Percentiles rank a stretch among this genome's conserved stretches.
phyloP scores from a whole-genome alignment of 768 basidiomycete species.

The Mycena indigotica region DNA sequence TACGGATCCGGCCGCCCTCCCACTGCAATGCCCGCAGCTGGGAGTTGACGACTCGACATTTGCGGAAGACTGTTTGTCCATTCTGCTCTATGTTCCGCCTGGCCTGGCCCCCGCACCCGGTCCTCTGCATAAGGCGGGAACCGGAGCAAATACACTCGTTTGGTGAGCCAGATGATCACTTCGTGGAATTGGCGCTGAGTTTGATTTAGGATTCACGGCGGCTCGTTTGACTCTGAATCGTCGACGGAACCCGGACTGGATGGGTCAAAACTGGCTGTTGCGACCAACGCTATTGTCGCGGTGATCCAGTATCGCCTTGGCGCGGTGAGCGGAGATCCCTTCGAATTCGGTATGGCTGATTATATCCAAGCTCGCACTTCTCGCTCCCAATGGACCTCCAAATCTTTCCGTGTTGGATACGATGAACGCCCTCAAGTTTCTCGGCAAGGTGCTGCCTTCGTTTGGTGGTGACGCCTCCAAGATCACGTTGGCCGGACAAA shows the following conservation, averaged over 20 bases:
- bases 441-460: conserved; percentile 56
- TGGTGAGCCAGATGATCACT: no score
- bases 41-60: conserved; percentile 48
- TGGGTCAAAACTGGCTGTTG: conserved; percentile 70
- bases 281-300: conserved; percentile 74
- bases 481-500: conserved; percentile 82
- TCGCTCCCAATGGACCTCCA: conserved; percentile 67
- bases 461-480: conserved; percentile 67
- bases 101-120: conserved; percentile 29
- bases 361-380: conserved; percentile 61
- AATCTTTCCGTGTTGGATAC: conserved; percentile 74
- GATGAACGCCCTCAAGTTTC: conserved; percentile 64
- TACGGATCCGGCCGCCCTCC: conserved; percentile 54
- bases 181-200: no score
- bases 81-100: conserved; percentile 73
- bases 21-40: conserved; percentile 73
- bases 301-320: conserved; percentile 87
- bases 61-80: conserved; percentile 82
- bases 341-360: neutral
- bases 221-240: conserved; percentile 74
- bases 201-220: conserved; percentile 79
- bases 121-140: no score
- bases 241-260: conserved; percentile 75
- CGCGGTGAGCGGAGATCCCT: conserved; percentile 47
- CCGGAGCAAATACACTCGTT: conserved; percentile 52